Evolutionary conservation across 768 basidiomycete species (phyloP), one percentile per base, ranked within the genome.

Genomic region (Boletus vermiculosoides): DNA sequence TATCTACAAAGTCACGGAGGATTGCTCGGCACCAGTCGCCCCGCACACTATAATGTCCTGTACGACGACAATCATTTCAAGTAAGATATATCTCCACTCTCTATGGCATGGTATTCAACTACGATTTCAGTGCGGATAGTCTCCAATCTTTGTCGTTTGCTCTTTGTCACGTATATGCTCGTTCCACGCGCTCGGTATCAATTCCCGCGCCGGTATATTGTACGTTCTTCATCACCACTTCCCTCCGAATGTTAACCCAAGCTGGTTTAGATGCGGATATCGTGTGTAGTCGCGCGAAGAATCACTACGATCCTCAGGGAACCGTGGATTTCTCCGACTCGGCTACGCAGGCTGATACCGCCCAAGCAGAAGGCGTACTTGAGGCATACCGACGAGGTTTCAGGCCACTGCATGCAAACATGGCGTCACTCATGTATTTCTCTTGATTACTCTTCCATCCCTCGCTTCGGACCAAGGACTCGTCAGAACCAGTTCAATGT

Each of bases 151-250:
- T 86, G 4, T 85, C 90, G 0, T 92, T 88, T 51, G 85, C 89
- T 0, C 75, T 94, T 0, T 90, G 89, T 64, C 89, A 94, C 46
- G 84, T 90, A 0, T 93, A 90, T 60, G 88, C 90, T 1, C 81
- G 90, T 3, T 83, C 88, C 11, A 91, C 89, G 4, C 84, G 90
- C 23, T 88, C 88, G 0, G 90, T 91, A 1, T 91, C 90, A 0
- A 90, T 91, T 49, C 90, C 90, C 0, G 90, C 89, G 0, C 90
- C 90, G 0, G 88, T 91, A 0, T 91, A 91, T 62, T 91, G 89
- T 90, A 64, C 64, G 85, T 70, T 25, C 1, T 15, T 37, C 34
- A 4, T 37, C 34, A 4, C 6, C 11, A 2, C 36, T 49, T 16
- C 13, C 25, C 2, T 53, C 18, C 30, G 52, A 41, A 42, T 31